Percentiles rank a stretch among this genome's conserved stretches.
Evolutionary conservation across 345 rosid genomes (phyloP).

Genomic region (Salix dunnii): DNA sequence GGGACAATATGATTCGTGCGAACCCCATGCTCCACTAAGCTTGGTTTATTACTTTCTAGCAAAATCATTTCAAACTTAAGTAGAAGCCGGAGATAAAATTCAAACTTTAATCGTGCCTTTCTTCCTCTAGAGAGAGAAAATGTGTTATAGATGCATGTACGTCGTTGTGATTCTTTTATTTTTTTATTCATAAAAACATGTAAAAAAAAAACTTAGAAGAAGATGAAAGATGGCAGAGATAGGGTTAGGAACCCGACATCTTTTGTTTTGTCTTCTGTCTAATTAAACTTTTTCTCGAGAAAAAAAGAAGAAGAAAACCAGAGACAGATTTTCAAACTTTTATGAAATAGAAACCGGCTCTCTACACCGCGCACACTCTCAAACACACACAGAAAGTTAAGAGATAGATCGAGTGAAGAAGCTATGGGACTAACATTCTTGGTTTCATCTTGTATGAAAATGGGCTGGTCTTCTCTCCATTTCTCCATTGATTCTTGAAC

Average conservation of each 20-base stretch:
- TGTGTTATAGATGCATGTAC: too few species aligned
- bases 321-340: slow-evolving; percentile 13
- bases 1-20: slow-evolving; percentile 45
- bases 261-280: slow-evolving; percentile 15
- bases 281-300: slow-evolving; percentile 3
- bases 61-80: slow-evolving; percentile 22
- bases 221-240: slow-evolving; percentile 7
- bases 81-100: slow-evolving; percentile 35
- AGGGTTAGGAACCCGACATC: slow-evolving; percentile 15
- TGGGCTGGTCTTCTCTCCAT: slow-evolving; percentile 61
- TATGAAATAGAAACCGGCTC: slow-evolving; percentile 9
- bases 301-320: not conserved
- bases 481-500: slow-evolving; percentile 65
- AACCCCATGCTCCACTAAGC: slow-evolving; percentile 34
- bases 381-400: not conserved
- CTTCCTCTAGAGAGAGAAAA: not conserved
- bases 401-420: not conserved
- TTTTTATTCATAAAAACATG: not conserved
- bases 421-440: slow-evolving; percentile 51
- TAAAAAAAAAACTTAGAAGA: not conserved
- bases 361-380: not conserved
- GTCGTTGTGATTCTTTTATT: not conserved
- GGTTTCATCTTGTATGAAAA: slow-evolving; percentile 80
- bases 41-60: slow-evolving; percentile 25
- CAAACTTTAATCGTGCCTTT: slow-evolving; percentile 32